Conservation (phyloP, 2,329 filamentous ascomycete species). For the Fusarium xyrophilum region DNA sequence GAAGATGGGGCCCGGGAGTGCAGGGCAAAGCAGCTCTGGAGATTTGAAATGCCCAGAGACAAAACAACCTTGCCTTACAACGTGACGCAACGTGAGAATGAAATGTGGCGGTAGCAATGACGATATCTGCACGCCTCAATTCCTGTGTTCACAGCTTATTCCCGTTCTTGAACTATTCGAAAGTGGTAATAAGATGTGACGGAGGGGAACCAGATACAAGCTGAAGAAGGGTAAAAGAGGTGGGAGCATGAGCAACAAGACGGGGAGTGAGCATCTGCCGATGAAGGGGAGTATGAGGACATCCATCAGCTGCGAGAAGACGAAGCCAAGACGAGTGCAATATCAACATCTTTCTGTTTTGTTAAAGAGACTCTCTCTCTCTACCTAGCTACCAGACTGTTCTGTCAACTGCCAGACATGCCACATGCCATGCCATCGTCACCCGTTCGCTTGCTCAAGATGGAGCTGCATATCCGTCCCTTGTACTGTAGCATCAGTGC, state of each 20-base stretch:
- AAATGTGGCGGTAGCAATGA: slow-evolving; percentile 13
- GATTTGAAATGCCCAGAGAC: not conserved
- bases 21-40: not conserved
- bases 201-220: not conserved
- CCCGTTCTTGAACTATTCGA: not conserved
- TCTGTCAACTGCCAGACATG: slow-evolving; percentile 3
- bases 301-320: not conserved
- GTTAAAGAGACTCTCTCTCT: not conserved
- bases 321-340: slow-evolving; percentile 5
- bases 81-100: not conserved
- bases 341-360: not conserved
- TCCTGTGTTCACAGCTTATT: not conserved
- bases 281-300: slow-evolving; percentile 3
- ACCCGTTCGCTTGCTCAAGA: slow-evolving; percentile 22
- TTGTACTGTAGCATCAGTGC: slow-evolving; percentile 21
- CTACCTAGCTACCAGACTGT: not conserved
- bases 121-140: slow-evolving; percentile 19
- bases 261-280: slow-evolving; percentile 13
- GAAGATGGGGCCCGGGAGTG: slow-evolving; percentile 3
- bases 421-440: not conserved
- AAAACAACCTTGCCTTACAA: not conserved
- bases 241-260: slow-evolving; percentile 11
- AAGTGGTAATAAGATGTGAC: slow-evolving; percentile 21
- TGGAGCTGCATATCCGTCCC: slow-evolving; percentile 28
- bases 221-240: slow-evolving; percentile 9